Conservation (phyloP, 1,284 basidiomycete genomes). For the Peniophora sp. region DNA sequence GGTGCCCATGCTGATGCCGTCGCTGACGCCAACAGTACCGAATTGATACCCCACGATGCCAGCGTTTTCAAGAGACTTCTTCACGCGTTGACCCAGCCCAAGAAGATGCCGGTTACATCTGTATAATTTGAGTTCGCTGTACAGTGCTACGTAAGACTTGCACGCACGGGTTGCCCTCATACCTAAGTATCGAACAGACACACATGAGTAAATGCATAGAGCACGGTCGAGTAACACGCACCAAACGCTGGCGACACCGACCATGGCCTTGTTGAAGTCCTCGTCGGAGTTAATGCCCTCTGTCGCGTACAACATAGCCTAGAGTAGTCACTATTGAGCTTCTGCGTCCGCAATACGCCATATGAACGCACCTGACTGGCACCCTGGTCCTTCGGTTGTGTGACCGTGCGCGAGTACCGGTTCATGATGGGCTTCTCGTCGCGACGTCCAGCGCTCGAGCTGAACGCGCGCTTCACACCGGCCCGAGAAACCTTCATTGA, state of each 20-base stretch:
- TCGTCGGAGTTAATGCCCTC: slow-evolving; percentile 74
- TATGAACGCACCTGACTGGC: slow-evolving; percentile 68
- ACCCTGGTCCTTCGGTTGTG: slow-evolving; percentile 87
- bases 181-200: slow-evolving; percentile 16
- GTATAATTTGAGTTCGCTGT: neutral
- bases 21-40: slow-evolving; percentile 94
- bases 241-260: slow-evolving; percentile 93
- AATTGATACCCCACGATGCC: slow-evolving; percentile 94
- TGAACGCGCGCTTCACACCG: slow-evolving; percentile 28
- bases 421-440: slow-evolving; percentile 62
- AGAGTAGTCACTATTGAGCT: neutral
- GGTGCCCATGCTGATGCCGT: slow-evolving; percentile 97
- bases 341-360: neutral
- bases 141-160: slow-evolving; percentile 3
- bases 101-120: slow-evolving; percentile 93
- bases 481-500: slow-evolving; percentile 13
- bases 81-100: slow-evolving; percentile 81
- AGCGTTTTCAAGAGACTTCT: slow-evolving; percentile 67
- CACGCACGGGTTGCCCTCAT: slow-evolving; percentile 33
- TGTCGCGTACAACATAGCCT: slow-evolving; percentile 97
- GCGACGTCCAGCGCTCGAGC: slow-evolving; percentile 30
- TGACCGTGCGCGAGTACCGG: slow-evolving; percentile 76
- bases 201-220: slow-evolving; percentile 1
- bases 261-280: slow-evolving; percentile 92
- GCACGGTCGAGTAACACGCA: slow-evolving; percentile 31